Evolutionary conservation across 2,329 filamentous ascomycete genomes (phyloP).

Genomic region (Chrysoporthe puriensis): DNA sequence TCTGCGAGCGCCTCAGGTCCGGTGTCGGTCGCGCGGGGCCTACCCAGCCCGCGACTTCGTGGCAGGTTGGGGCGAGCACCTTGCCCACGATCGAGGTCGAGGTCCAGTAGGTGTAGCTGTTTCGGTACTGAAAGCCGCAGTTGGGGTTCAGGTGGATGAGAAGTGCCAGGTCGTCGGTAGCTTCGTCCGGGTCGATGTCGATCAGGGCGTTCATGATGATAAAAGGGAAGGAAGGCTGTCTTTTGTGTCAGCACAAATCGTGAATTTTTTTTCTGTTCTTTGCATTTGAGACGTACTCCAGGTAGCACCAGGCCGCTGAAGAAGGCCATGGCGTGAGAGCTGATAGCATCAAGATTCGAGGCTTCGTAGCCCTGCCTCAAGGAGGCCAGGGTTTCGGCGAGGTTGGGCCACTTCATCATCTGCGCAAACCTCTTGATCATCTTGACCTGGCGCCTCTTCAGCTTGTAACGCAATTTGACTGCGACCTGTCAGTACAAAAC

Average conservation of each 20-base stretch:
- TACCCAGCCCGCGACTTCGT: conserved; percentile 73
- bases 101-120: conserved; percentile 77
- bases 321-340: conserved; percentile 76
- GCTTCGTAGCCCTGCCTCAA: conserved; percentile 64
- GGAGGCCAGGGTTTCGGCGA: conserved; percentile 64
- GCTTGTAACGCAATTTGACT: conserved; percentile 66
- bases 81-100: conserved; percentile 74
- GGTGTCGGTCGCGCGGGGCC: conserved; percentile 71
- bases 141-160: conserved; percentile 70
- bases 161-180: conserved; percentile 66
- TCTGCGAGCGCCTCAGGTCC: conserved; percentile 70
- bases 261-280: neutral
- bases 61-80: conserved; percentile 73
- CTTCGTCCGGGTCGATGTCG: conserved; percentile 72
- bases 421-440: conserved; percentile 70
- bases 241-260: conserved; percentile 1
- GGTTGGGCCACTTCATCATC: conserved; percentile 78
- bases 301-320: conserved; percentile 76
- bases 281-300: conserved; percentile 53
- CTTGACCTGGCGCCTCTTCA: conserved; percentile 70
- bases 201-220: conserved; percentile 79
- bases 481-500: conserved; percentile 7
- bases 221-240: conserved; percentile 66
- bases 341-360: conserved; percentile 60
- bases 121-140: conserved; percentile 76